phyloP scores from a whole-genome alignment of 768 basidiomycete species.

The Auricularia heimuer region DNA sequence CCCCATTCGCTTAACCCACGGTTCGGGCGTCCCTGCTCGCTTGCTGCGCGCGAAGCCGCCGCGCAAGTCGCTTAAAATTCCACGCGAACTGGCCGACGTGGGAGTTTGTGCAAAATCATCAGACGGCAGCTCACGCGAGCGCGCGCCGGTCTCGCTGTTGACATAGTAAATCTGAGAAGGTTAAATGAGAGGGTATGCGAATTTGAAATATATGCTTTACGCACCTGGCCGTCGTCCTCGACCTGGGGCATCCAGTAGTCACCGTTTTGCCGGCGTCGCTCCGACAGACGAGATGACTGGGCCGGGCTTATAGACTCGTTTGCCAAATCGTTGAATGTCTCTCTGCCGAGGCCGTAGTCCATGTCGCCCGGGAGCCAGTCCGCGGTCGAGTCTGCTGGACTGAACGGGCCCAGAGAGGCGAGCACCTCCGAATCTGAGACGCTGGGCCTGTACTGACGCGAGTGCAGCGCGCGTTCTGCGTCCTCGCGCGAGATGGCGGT shows the following conservation, averaged over 20 bases:
- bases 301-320: not conserved
- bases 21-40: conserved; percentile 57
- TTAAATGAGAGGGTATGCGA: not conserved
- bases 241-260: conserved; percentile 92
- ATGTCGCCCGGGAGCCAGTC: not conserved
- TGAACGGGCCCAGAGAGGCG: not conserved
- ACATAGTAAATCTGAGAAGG: conserved; percentile 77
- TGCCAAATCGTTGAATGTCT: not conserved
- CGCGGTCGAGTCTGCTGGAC: not conserved
- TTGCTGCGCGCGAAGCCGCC: conserved; percentile 7
- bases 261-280: conserved; percentile 18
- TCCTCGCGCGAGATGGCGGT: conserved; percentile 1
- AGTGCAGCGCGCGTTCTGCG: not conserved
- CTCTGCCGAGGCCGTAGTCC: not conserved
- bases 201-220: conserved; percentile 1
- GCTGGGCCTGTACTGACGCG: not conserved
- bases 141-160: conserved; percentile 79
- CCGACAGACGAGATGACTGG: not conserved
- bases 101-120: conserved; percentile 46
- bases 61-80: not conserved
- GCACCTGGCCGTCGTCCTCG: conserved; percentile 70
- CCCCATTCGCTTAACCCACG: conserved; percentile 69
- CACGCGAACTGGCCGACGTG: not conserved
- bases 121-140: conserved; percentile 70
- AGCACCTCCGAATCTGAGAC: not conserved